Evolutionary conservation across 192 early-diverging fungal genomes (phyloP), one percentile per base, ranked within the genome.

Genomic region (Backusella australiensis): DNA sequence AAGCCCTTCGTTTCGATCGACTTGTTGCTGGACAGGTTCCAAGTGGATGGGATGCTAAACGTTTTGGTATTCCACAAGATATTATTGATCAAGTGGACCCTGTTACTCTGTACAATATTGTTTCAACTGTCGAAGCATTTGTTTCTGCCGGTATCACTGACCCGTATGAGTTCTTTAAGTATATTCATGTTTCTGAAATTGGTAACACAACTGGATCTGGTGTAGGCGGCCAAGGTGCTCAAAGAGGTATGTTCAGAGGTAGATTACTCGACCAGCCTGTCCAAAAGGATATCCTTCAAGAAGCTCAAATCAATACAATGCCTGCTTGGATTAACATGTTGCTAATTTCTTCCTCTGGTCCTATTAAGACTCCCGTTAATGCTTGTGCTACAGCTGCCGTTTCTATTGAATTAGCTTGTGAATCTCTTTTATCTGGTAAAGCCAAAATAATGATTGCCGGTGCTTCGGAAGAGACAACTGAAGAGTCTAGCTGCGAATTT

Each of bases 281-380:
- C n/a, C 94, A 95, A 81, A 91, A 93, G 80, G 97, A 97, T 76
- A 93, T 98, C 72, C 84, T 97, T 78, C 97, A 98, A 75, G 97
- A 98, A 86, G 91, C 92, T 34, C 97, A 97, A 89, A 91, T 97
- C 80, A 97, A 94, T 88, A 97, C 96, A 67, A 94, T 94, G 91
- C 89, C 95, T 23, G 97, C 95, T 59, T 98, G 97, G 97, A 90
- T 97, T 79, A 98, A 98, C 86, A 91, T 98, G 92, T 89, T 98
- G 77, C 84, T 98, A 56, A 87, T 97, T 4, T 97, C 96, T 14
- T 90, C 96, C 0, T 92, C 96, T 0, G 97, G 97, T 35, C 95
- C 95, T 11, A 95, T 98, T 85, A 96, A 94, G 89, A 94, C 93
- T 14, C 94, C 94, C 21, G 95, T 94, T 36, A 95, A 96, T 72